Evolutionary conservation across 2,329 filamentous ascomycete species (phyloP).

Genomic region (Amauroascus verrucosus): DNA sequence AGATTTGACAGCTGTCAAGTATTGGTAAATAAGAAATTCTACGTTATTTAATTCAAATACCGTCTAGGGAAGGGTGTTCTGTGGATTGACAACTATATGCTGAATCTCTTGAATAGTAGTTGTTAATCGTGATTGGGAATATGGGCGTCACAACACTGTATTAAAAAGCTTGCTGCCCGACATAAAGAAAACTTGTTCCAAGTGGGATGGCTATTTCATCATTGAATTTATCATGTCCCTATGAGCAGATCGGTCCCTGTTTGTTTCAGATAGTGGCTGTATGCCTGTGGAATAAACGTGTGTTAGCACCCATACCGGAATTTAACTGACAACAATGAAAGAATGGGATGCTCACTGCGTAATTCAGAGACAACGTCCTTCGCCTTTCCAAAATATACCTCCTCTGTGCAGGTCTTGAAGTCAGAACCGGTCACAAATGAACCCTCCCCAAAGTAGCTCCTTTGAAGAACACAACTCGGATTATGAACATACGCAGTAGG

Average conservation of each 20-base stretch:
- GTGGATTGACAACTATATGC: no score
- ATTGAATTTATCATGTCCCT: constrained; percentile 69
- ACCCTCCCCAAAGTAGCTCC: background rate
- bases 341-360: constrained; percentile 50
- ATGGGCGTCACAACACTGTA: background rate
- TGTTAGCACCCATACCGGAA: constrained; percentile 7
- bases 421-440: background rate
- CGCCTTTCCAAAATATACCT: constrained; percentile 98
- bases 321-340: background rate
- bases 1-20: no score
- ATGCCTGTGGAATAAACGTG: constrained; percentile 42
- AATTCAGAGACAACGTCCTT: constrained; percentile 96
- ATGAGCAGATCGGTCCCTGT: constrained; percentile 73
- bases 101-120: no score
- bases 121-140: no score
- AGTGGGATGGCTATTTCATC: constrained; percentile 26
- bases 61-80: no score
- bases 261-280: constrained; percentile 70
- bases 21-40: no score
- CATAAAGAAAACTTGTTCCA: background rate
- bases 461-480: background rate
- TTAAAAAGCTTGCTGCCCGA: background rate
- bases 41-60: no score
- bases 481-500: constrained; percentile 52
- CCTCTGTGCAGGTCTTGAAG: constrained; percentile 43